Conservation (phyloP, 495 filamentous ascomycete species). For the Xylaria castorea region DNA sequence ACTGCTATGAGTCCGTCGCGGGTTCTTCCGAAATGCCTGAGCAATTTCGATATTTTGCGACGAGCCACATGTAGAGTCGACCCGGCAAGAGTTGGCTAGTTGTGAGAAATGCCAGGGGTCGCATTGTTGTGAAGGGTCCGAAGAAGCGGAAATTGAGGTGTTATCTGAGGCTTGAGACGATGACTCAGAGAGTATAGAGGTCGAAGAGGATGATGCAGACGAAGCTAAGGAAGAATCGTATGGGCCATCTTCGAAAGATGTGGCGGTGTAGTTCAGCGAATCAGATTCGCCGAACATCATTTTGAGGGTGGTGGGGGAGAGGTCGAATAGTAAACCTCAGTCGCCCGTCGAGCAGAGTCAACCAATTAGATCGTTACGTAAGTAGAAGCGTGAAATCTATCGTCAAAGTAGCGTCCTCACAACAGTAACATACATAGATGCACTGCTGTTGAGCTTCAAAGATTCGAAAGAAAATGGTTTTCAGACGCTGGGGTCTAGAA, state of each 20-base stretch:
- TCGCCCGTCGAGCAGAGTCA: slow-evolving; percentile 61
- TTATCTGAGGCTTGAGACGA: slow-evolving; percentile 64
- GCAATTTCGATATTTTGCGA: slow-evolving; percentile 33
- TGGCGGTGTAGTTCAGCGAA: slow-evolving; percentile 54
- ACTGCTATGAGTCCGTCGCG: slow-evolving; percentile 71
- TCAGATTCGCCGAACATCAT: slow-evolving; percentile 58
- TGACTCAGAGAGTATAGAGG: slow-evolving; percentile 81
- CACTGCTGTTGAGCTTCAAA: slow-evolving; percentile 42
- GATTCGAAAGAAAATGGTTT: slow-evolving; percentile 50
- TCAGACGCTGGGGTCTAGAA: slow-evolving; percentile 53
- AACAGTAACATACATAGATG: slow-evolving; percentile 34
- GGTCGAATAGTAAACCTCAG: slow-evolving; percentile 52
- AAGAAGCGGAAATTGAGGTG: slow-evolving; percentile 58
- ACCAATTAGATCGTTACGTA: slow-evolving; percentile 55
- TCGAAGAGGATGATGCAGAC: slow-evolving; percentile 73
- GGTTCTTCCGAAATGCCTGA: slow-evolving; percentile 73
- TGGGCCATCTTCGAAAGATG: slow-evolving; percentile 56
- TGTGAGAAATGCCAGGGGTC: slow-evolving; percentile 44
- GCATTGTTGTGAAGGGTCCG: slow-evolving; percentile 48
- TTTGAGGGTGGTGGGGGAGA: slow-evolving; percentile 48
- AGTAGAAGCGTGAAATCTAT: slow-evolving; percentile 48
- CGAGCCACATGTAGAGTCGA: slow-evolving; percentile 26
- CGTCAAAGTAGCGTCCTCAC: slow-evolving; percentile 49
- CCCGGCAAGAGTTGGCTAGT: slow-evolving; percentile 21
- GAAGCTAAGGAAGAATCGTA: slow-evolving; percentile 74